These are phyloP conservation scores for Choanephora cucurbitarum DNA, from an alignment of 371 early-diverging fungal genomes.

Conservation along the genomic window DNA sequence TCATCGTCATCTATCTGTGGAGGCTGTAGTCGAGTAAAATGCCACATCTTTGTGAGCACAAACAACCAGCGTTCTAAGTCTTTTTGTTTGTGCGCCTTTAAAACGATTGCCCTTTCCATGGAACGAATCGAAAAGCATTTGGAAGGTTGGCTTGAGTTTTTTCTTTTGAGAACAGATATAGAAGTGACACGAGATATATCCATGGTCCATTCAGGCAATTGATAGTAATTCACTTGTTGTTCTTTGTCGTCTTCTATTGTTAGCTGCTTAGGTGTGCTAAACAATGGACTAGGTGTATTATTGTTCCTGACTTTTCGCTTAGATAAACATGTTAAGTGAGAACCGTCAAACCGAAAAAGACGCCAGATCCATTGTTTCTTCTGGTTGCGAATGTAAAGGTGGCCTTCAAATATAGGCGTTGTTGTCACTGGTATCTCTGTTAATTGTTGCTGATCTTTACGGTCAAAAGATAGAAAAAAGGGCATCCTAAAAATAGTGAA, in stretches of 20 bases:
- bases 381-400: conserved; percentile 39
- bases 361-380: conserved; percentile 50
- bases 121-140: conserved; percentile 51
- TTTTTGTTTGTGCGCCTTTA: conserved; percentile 51
- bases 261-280: conserved; percentile 15
- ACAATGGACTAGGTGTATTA: conserved; percentile 26
- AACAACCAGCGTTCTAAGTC: conserved; percentile 57
- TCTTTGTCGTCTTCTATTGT: conserved; percentile 8
- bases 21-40: conserved; percentile 30
- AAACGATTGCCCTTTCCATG: conserved; percentile 29
- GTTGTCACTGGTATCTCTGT: conserved; percentile 45
- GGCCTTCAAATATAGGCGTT: conserved; percentile 50
- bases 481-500: conserved; percentile 12
- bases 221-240: conserved; percentile 38
- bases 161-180: conserved; percentile 42
- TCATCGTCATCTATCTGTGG: conserved; percentile 12
- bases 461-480: conserved; percentile 14
- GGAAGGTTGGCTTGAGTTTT: conserved; percentile 24
- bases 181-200: conserved; percentile 40
- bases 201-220: conserved; percentile 50
- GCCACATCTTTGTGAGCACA: conserved; percentile 55
- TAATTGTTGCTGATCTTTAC: not conserved
- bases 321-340: conserved; percentile 44
- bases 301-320: conserved; percentile 37
- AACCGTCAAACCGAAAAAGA: conserved; percentile 55